Base-by-base conservation (phyloP, 768 basidiomycete species). In the Bullera alba region DNA sequence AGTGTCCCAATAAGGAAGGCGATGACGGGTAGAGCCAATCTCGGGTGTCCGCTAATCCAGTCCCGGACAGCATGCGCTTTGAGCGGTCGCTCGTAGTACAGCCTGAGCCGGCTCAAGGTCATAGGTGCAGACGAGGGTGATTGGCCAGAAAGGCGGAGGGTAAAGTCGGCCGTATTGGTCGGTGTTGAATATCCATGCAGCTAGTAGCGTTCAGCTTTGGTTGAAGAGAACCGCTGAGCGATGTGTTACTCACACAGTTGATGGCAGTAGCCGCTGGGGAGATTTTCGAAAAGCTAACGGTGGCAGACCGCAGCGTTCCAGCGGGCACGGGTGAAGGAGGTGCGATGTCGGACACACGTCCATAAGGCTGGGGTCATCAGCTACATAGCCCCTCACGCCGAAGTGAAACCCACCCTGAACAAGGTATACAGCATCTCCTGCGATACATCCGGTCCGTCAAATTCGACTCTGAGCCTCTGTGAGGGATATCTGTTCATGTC, bases 1-100 rank as follows among this genome's bases (percentile, higher is more conserved):
- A 97, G 60, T 2, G 85, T 84, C 10, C 91, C 93, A n/a, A 97
- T 69, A 2, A 97, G 74, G 70, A 96, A 95, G 36, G 90, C 79
- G 2, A 90, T 52, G 23, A 71, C 55, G 7, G 73, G 73, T n/a
- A 74, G 50, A 5, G 61, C 65, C 14, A 74, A 54, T 32, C 71
- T 58, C 0, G 73, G 73, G 57, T 74, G 73, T 1, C 50, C 52
- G 25, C 62, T 65, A 23, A 73, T 65, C 71, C 71, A 74, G 30
- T 71, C 69, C 42, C 69, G 39, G 12, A 72, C 50, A 14, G 69
- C 71, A 47, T 73, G 71, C 0, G 65, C 70, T 48, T 73, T 70
- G 8, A 70, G 50, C 3, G 70, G 73, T 8, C 59, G 50, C 32
- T 71, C 63, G 43, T 73, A 73, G 49, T 63, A 68, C 23, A 74